Base-by-base conservation (phyloP, 306 rosid genomes). In the Cercis canadensis region DNA sequence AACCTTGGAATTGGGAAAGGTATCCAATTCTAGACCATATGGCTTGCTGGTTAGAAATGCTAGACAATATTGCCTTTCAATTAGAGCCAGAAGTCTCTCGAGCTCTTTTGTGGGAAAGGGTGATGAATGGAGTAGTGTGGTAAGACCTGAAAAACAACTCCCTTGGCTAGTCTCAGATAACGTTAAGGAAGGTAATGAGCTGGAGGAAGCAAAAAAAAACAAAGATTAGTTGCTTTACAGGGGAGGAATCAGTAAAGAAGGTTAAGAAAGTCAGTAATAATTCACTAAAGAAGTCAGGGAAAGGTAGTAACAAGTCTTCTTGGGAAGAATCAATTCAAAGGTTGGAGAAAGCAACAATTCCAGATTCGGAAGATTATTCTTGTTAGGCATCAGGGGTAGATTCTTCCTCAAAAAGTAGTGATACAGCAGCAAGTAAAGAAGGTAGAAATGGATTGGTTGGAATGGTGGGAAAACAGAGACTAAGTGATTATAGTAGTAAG, bases 141-240 rank as follows among this genome's bases (percentile, higher is more conserved):
- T 7, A 29, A 72, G 67, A 74, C 63, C 68, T 36, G 77, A 79
- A 52, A 73, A 83, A 24, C 55, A 59, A 31, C 87, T 86, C 43
- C 97, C 98, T 57, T 94, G 98, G 98, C 81, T 90, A 53, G 86
- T 57, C 5, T 72, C 82, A 8, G 54, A 17, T 18, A 78, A 81
- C 57, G 51, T 68, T 41, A 78, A 75, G 65, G 83, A 45, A 62
- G 19, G 44, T 19, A 65, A 63, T 75, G 24, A 31, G 57, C 15
- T 14, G 44, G 72, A 74, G 62, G 80, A 14, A 65, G n/a, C n/a
- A n/a, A n/a, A n/a, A n/a, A n/a, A n/a, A n/a, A n/a, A n/a, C n/a
- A n/a, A n/a, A n/a, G n/a, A n/a, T n/a, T n/a, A n/a, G n/a, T n/a
- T n/a, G n/a, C n/a, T n/a, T n/a, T n/a, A n/a, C n/a, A n/a, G n/a